A percentile compares a stretch with the other conserved stretches of the same genome.
Conservation (phyloP, 345 rosid genomes). For the Citrus hindsii region DNA sequence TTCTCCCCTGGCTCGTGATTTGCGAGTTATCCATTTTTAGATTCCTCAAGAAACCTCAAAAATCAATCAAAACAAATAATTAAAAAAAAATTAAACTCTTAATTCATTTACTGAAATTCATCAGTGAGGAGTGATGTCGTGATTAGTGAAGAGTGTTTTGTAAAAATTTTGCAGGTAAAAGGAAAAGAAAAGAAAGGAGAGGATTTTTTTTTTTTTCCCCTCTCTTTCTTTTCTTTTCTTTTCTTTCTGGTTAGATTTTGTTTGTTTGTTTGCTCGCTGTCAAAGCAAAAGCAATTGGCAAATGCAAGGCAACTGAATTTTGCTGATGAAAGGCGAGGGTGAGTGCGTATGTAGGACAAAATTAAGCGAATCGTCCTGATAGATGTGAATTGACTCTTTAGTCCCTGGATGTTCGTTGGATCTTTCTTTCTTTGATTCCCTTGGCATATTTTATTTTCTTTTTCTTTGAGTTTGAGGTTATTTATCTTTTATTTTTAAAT, state of each 20-base stretch:
- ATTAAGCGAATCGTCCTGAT: constrained; percentile 11
- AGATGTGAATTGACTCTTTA: background rate
- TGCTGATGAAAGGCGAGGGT: background rate
- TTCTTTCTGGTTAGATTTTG: background rate
- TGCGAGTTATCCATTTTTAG: constrained; percentile 38
- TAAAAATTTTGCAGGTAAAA: background rate
- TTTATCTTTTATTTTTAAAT: background rate
- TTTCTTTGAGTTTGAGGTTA: background rate
- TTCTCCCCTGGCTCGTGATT: constrained; percentile 36
- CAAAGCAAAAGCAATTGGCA: background rate
- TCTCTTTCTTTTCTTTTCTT: background rate
- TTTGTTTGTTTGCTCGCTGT: constrained; percentile 2
- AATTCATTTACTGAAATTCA: background rate
- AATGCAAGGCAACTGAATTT: background rate
- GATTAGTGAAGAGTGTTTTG: background rate
- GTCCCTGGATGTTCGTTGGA: constrained; percentile 6
- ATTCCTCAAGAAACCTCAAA: background rate
- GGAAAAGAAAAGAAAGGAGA: background rate
- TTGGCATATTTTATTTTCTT: too few species aligned
- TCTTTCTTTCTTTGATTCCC: too few species aligned
- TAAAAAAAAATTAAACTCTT: too few species aligned
- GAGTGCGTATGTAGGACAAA: constrained; percentile 26
- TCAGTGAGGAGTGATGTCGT: background rate
- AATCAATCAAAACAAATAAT: too few species aligned
- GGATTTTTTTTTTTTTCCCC: background rate